Conservation (phyloP, 106 monocot species). For the Dendrobium chrysotoxum region DNA sequence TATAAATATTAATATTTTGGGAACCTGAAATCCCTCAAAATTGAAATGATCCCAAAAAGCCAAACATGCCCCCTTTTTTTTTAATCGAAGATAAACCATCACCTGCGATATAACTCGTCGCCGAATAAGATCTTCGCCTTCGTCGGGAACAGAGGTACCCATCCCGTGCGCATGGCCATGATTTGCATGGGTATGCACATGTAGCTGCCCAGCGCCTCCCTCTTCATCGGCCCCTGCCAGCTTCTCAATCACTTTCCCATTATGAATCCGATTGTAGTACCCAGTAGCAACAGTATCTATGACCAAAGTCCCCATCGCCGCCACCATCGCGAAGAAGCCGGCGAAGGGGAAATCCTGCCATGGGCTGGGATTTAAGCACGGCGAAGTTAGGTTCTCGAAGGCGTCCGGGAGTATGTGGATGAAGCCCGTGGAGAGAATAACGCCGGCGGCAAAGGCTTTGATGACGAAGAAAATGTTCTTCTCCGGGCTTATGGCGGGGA, state of each 20-base stretch:
- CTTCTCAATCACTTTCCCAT: not conserved
- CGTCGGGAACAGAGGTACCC: not conserved
- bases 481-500: constrained; percentile 29
- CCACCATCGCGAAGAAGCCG: constrained; percentile 45
- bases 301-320: constrained; percentile 39
- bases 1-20: too few species aligned
- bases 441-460: constrained; percentile 59
- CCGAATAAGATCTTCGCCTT: constrained; percentile 18
- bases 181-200: constrained; percentile 23
- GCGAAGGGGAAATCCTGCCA: constrained; percentile 51
- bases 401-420: constrained; percentile 50
- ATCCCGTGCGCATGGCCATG: constrained; percentile 35
- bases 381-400: constrained; percentile 22
- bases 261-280: constrained; percentile 15
- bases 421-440: constrained; percentile 51
- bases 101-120: constrained; percentile 55
- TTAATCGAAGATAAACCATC: not conserved
- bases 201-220: not conserved
- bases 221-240: not conserved
- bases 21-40: too few species aligned
- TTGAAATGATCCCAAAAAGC: too few species aligned
- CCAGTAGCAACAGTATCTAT: constrained; percentile 39
- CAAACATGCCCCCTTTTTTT: too few species aligned
- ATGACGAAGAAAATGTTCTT: constrained; percentile 34
- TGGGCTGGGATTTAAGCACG: constrained; percentile 27